Conservation (phyloP, 371 early-diverging fungal genomes). For the Syncephalastrum monosporum region DNA sequence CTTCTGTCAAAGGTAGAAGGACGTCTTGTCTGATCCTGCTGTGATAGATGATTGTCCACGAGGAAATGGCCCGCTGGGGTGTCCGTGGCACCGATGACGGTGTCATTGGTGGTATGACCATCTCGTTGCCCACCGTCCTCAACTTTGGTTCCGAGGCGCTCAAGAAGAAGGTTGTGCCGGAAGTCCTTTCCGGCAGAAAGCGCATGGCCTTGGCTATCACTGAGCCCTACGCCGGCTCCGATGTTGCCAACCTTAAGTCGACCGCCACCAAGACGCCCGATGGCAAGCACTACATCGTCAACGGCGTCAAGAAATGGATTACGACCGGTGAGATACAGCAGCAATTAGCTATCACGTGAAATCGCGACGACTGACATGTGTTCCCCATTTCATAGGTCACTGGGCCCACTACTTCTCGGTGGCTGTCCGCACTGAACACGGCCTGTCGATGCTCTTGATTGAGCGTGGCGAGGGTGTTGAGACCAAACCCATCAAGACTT, state of each 20-base stretch:
- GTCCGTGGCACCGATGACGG: conserved; percentile 38
- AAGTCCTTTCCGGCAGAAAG: conserved; percentile 70
- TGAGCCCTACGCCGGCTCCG: conserved; percentile 75
- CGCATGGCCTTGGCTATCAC: conserved; percentile 71
- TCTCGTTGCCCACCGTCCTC: conserved; percentile 57
- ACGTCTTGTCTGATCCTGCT: neutral
- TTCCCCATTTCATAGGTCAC: conserved; percentile 3
- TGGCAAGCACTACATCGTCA: conserved; percentile 67
- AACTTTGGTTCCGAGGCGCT: conserved; percentile 27
- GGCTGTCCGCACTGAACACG: conserved; percentile 61
- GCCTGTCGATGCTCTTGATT: conserved; percentile 64
- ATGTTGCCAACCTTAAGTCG: conserved; percentile 76
- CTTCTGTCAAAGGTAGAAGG: neutral
- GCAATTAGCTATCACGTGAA: conserved; percentile 9
- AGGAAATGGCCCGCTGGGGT: conserved; percentile 66
- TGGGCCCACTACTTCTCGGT: conserved; percentile 65
- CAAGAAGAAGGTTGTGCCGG: conserved; percentile 53
- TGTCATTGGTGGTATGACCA: conserved; percentile 34
- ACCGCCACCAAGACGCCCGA: conserved; percentile 69
- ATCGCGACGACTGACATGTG: neutral
- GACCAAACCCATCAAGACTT: conserved; percentile 63
- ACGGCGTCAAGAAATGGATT: conserved; percentile 82
- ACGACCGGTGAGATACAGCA: conserved; percentile 54
- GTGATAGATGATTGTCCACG: conserved; percentile 58
- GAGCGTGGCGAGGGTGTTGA: conserved; percentile 57